phyloP scores from a whole-genome alignment of 768 basidiomycete species.

The Xanthoconium purpureum region DNA sequence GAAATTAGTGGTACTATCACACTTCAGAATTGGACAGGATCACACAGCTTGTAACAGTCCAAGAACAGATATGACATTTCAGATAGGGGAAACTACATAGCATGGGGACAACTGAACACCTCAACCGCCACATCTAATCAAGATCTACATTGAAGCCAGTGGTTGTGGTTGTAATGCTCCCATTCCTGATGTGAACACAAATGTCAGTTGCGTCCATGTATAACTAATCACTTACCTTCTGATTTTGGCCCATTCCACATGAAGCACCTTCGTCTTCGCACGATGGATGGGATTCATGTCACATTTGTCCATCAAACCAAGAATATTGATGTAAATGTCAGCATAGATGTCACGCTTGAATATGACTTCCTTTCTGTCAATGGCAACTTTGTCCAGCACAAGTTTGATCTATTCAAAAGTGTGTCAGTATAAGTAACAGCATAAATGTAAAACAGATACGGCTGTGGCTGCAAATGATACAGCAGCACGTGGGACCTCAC shows the following conservation, averaged over 20 bases:
- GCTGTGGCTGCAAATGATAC: not conserved
- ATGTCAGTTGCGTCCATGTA: not conserved
- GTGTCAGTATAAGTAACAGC: not conserved
- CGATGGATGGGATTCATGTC: not conserved
- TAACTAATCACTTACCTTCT: not conserved
- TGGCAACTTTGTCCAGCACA: not conserved
- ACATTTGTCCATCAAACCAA: not conserved
- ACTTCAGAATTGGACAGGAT: no score
- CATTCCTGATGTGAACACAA: not conserved
- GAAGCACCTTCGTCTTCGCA: not conserved
- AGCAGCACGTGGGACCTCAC: not conserved
- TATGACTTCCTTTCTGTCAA: not conserved
- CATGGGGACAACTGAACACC: no score
- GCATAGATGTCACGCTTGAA: slow-evolving; percentile 2
- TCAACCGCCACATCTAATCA: not conserved
- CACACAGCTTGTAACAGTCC: no score
- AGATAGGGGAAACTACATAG: no score
- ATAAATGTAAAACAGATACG: not conserved
- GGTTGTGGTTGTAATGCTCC: not conserved
- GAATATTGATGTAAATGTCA: not conserved
- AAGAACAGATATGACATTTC: no score
- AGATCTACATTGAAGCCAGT: not conserved
- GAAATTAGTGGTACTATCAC: no score
- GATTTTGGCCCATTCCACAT: not conserved
- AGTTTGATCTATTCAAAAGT: slow-evolving; percentile 3